Percentiles rank a stretch among this genome's conserved stretches.
Evolutionary conservation across 2,329 filamentous ascomycete genomes (phyloP).

Genomic region (Paecilomyces niveus): DNA sequence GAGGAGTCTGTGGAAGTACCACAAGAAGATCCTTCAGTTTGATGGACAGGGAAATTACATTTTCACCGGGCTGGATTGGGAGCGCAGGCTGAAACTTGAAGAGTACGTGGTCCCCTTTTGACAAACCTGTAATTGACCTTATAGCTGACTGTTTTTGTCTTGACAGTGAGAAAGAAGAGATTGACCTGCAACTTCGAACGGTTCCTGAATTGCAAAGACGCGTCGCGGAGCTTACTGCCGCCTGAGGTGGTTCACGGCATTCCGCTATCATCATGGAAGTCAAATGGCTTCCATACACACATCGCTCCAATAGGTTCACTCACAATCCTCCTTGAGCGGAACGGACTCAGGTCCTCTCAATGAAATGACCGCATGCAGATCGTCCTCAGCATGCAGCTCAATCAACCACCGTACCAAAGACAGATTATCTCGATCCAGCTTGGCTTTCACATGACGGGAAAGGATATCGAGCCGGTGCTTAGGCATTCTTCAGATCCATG

Average conservation of each 20-base stretch:
- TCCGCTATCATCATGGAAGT: background rate
- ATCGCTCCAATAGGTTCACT: no score
- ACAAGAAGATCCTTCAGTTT: conserved; percentile 90
- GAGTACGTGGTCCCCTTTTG: conserved; percentile 48
- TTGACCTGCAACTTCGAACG: conserved; percentile 75
- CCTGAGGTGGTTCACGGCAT: conserved; percentile 6
- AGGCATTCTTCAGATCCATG: no score
- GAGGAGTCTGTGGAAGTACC: conserved; percentile 91
- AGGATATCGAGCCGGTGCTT: no score
- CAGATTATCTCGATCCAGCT: no score
- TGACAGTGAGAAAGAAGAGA: conserved; percentile 75
- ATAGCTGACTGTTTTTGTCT: conserved; percentile 8
- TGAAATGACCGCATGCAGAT: no score
- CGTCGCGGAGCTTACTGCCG: conserved; percentile 66
- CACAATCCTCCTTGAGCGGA: no score
- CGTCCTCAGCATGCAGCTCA: no score
- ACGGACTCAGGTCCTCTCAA: no score
- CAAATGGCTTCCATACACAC: background rate
- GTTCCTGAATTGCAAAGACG: conserved; percentile 84
- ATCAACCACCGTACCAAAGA: no score
- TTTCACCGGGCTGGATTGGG: conserved; percentile 84
- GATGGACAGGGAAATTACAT: conserved; percentile 89
- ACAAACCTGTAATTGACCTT: background rate
- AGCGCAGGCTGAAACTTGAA: conserved; percentile 75
- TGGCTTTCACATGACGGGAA: no score